A percentile compares a stretch with the other conserved stretches of the same genome.
Evolutionary conservation across 768 basidiomycete species (phyloP).

Genomic region (Gloeopeniophorella convolvens): DNA sequence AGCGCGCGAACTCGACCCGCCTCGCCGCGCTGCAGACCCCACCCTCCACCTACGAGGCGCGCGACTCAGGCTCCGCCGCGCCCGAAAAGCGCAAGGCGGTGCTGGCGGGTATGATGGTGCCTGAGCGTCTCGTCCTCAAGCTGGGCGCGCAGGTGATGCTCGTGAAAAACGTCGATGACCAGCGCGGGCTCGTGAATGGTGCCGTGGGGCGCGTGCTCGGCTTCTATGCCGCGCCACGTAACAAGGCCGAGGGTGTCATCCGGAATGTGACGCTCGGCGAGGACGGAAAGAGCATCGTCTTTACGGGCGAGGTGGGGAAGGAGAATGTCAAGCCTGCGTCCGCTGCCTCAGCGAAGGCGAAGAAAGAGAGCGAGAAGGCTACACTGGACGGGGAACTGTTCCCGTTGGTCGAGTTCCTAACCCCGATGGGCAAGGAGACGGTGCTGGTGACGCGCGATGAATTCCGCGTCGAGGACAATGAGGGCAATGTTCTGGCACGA

Average conservation of each 20-base stretch:
- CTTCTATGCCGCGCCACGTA: constrained; percentile 33
- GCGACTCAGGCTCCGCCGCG: constrained; percentile 43
- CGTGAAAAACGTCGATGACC: constrained; percentile 58
- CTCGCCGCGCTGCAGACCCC: constrained; percentile 42
- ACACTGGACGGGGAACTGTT: constrained; percentile 34
- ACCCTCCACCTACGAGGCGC: constrained; percentile 39
- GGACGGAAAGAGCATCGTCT: constrained; percentile 29
- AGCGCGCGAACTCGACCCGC: constrained; percentile 51
- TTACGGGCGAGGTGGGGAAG: constrained; percentile 24
- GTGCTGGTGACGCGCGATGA: constrained; percentile 47
- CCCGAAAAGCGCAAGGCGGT: constrained; percentile 43
- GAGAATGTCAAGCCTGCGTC: constrained; percentile 27
- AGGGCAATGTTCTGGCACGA: constrained; percentile 43
- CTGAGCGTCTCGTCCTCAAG: constrained; percentile 49
- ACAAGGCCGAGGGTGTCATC: constrained; percentile 31
- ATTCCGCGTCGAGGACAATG: constrained; percentile 46
- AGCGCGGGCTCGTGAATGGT: constrained; percentile 55
- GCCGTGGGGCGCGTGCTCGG: constrained; percentile 56
- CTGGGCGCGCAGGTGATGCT: constrained; percentile 61
- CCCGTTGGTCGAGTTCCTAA: constrained; percentile 43
- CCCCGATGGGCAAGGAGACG: constrained; percentile 36
- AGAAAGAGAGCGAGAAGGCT: constrained; percentile 27
- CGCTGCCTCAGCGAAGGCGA: constrained; percentile 5
- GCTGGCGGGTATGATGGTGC: constrained; percentile 57
- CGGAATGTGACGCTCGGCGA: constrained; percentile 29